Evolutionary conservation across 2,329 filamentous ascomycete genomes (phyloP), one percentile per base, ranked within the genome.

Genomic region (Phoma herbarum): DNA sequence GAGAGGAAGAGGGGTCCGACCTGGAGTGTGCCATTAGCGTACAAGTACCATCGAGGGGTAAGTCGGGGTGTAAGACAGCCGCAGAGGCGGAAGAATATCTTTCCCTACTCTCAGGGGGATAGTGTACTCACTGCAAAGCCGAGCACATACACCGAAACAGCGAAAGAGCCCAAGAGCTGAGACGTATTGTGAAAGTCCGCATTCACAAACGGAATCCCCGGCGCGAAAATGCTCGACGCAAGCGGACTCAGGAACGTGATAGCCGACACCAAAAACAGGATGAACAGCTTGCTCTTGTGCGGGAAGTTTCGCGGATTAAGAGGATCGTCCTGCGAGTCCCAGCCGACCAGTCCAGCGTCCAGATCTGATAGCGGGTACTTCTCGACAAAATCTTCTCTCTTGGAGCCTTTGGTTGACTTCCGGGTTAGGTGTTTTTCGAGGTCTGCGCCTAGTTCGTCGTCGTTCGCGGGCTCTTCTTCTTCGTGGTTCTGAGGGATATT

Each of bases 171-270:
- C 2, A 78, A 60, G 1, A 75, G 55, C 28, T 69, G 60, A 0
- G 72, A 74, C 8, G 73, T 70, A 29, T 74, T 75, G 47, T 71
- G 41, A 28, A 78, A 76, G 6, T 71, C 72, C 5, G 35, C 49
- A 41, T 71, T 71, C 14, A 76, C 67, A 33, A 73, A 73, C 0
- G 70, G 60, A 2, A 74, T 70, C 1, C 65, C 73, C 0, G 76
- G 76, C 2, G 75, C 75, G 48, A 77, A 67, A 18, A 78, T 77
- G 3, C 75, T 74, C 0, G 74, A 76, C 4, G 72, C 68, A 1
- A 78, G 60, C 1, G 75, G 74, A 54, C 70, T 77, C 23, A 77
- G 52, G 41, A 75, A 73, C 0, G 73, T 76, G 39, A 77, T 75
- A 6, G 70, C 68, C 8, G 64, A 59, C 9, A 77, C 60, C 0